phyloP scores from a whole-genome alignment of 2,329 filamentous ascomycete species.

The Didymella lethalis region DNA sequence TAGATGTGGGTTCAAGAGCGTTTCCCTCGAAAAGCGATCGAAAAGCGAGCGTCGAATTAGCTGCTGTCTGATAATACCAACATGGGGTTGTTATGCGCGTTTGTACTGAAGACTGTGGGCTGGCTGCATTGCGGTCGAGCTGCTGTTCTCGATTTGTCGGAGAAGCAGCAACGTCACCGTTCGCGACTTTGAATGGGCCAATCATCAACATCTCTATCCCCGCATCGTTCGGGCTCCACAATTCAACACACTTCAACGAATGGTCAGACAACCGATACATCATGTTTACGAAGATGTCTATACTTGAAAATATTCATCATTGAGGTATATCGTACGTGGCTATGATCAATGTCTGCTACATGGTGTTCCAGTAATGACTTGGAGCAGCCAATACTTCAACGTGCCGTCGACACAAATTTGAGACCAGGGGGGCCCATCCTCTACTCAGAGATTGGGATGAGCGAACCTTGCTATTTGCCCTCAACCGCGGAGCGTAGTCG shows the following conservation, averaged over 20 bases:
- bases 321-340: conserved; percentile 5
- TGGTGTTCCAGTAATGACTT: neutral
- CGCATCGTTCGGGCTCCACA: conserved; percentile 1
- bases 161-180: conserved; percentile 17
- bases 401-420: neutral
- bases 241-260: no score
- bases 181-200: neutral
- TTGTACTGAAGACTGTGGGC: neutral
- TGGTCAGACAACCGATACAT: no score
- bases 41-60: neutral
- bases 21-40: neutral
- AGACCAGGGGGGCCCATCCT: neutral
- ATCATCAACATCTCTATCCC: conserved; percentile 3
- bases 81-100: neutral
- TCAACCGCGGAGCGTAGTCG: conserved; percentile 38
- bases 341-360: neutral
- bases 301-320: neutral
- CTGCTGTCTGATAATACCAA: neutral
- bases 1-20: neutral
- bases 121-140: neutral
- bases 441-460: conserved; percentile 23
- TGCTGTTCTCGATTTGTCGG: neutral
- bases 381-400: neutral
- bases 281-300: neutral
- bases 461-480: neutral